Base-by-base conservation (phyloP, 768 basidiomycete species). In the Calocybe cyanea region DNA sequence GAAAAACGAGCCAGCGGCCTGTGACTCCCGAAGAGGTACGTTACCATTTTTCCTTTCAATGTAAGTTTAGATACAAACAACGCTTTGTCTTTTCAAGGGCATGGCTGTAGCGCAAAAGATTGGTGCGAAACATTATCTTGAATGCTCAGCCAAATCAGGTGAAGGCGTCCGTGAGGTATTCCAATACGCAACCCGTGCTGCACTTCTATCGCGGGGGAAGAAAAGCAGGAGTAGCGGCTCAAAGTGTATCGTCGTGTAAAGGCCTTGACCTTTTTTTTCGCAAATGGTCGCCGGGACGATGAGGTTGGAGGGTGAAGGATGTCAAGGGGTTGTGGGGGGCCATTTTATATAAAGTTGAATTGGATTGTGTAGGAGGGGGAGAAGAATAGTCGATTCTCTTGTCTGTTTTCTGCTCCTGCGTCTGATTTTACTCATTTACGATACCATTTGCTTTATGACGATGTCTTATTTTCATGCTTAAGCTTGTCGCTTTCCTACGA, bases 151-250 rank as follows among this genome's bases (percentile, higher is more conserved):
- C 64, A 87, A 86, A 76, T 85, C 92, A 13, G 93, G 94, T 48
- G 92, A 97, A 69, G 94, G 95, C 56, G 95, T 99, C 38, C 85
- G 89, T 52, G 94, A 98, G 69, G 95, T 99, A 36, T 99, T 99
- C 83, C 92, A 98, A 71, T 89, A 87, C 56, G 96, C 96, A 43
- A 97, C 95, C 19, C 85, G 92, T 52, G 86, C 90, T 33, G 94
- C 95, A 20, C 80, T 98, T 30, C 77, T 92, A 50, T 57, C 57
- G 25, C 44, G 57, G 31, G 45, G 51, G 20, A 56, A 54, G 50
- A 57, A 53, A 41, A 37, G 48, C 38, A 45, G 51, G 33, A 45
- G 49, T 10, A 46, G 37, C 41, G 52, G 53, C 40, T 28, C 25
- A 28, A 28, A 28, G 25, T 54, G 55, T 41, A 21, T 58, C 34